Conservation (phyloP, 495 filamentous ascomycete species). For the Aspergillus taichungensis region DNA sequence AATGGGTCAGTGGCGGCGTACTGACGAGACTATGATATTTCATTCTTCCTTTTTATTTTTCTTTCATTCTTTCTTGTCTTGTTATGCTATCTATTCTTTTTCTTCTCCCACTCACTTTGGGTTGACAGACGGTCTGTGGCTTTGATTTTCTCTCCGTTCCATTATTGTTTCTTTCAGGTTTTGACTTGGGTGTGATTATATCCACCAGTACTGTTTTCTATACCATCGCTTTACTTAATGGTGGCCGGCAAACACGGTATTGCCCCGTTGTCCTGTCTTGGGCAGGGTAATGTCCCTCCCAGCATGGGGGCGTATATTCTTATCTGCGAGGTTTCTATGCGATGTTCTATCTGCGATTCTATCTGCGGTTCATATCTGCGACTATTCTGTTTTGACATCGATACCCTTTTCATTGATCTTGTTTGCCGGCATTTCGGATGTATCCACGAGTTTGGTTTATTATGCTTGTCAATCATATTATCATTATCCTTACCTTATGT, state of each 20-base stretch:
- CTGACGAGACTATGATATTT: conserved; percentile 22
- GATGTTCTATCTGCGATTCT: neutral
- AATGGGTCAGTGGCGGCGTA: conserved; percentile 25
- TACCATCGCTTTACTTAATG: no score
- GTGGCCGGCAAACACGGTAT: no score
- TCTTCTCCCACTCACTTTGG: neutral
- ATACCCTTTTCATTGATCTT: conserved; percentile 26
- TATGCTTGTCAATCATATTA: neutral
- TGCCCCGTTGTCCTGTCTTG: no score
- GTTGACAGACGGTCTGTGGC: conserved; percentile 9
- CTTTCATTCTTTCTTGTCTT: conserved; percentile 9
- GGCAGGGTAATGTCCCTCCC: no score
- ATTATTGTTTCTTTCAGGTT: neutral
- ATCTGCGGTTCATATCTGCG: no score
- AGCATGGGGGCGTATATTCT: neutral
- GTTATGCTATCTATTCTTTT: conserved; percentile 7
- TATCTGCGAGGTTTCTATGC: no score
- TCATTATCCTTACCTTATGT: neutral
- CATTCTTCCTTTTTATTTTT: conserved; percentile 7
- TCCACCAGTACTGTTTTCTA: no score
- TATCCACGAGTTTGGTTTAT: conserved; percentile 7
- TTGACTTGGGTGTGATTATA: no score
- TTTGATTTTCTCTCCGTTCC: conserved; percentile 9
- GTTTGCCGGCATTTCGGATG: conserved; percentile 1
- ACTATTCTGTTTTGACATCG: conserved; percentile 19